Evolutionary conservation across 2,329 filamentous ascomycete genomes (phyloP).

Genomic region (Fusarium musae): DNA sequence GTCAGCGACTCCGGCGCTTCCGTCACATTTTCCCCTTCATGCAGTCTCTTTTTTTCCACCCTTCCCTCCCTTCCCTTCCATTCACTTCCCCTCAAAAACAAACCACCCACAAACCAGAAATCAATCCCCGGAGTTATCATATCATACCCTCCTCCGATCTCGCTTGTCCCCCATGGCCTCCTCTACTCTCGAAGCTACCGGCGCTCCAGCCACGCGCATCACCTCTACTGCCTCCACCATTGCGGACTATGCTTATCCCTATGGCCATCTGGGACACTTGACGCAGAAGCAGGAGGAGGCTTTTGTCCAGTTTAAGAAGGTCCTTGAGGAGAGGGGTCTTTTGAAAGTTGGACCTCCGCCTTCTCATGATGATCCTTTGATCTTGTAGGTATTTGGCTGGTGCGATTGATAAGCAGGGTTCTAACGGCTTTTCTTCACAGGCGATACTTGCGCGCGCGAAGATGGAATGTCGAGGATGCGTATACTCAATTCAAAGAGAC

Average conservation of each 20-base stretch:
- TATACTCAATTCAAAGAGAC: slow-evolving; percentile 87
- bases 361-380: slow-evolving; percentile 78
- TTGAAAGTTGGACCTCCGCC: slow-evolving; percentile 67
- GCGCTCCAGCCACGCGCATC: slow-evolving; percentile 44
- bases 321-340: slow-evolving; percentile 72
- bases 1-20: slow-evolving; percentile 40
- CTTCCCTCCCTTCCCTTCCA: not conserved
- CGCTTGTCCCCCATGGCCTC: slow-evolving; percentile 42
- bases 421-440: slow-evolving; percentile 57
- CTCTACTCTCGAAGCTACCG: slow-evolving; percentile 37
- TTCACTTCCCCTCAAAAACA: slow-evolving; percentile 4
- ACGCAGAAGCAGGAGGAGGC: slow-evolving; percentile 73
- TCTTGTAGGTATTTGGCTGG: slow-evolving; percentile 70
- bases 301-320: slow-evolving; percentile 76
- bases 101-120: not conserved
- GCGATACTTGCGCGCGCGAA: slow-evolving; percentile 86
- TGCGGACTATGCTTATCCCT: slow-evolving; percentile 68
- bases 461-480: slow-evolving; percentile 81
- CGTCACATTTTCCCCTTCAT: slow-evolving; percentile 28
- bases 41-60: slow-evolving; percentile 7
- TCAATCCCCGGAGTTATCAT: not conserved
- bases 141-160: slow-evolving; percentile 5
- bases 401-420: slow-evolving; percentile 4
- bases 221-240: slow-evolving; percentile 46
- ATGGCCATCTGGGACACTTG: slow-evolving; percentile 85